Conservation (phyloP, 2,329 filamentous ascomycete species). For the Pseudogymnoascus verrucosus region DNA sequence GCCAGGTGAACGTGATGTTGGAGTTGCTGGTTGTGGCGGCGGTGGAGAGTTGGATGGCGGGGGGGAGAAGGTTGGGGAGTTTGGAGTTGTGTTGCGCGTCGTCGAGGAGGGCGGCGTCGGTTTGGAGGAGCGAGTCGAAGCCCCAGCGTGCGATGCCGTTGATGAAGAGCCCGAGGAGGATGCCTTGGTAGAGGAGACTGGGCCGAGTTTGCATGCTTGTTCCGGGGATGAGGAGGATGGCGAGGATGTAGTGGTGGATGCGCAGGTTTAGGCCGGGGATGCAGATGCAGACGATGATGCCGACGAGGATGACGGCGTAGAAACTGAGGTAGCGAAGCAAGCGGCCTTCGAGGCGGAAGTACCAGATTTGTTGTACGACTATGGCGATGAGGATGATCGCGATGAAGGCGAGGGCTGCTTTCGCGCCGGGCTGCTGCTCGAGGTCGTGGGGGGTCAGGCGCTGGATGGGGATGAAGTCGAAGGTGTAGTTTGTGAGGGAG, state of each 20-base stretch:
- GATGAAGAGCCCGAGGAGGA: conserved; percentile 84
- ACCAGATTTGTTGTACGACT: conserved; percentile 69
- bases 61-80: conserved; percentile 46
- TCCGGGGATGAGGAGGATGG: conserved; percentile 76
- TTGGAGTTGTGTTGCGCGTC: conserved; percentile 55
- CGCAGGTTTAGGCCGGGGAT: conserved; percentile 73
- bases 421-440: conserved; percentile 78
- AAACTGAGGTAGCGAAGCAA: conserved; percentile 70
- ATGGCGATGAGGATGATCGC: conserved; percentile 62
- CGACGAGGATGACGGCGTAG: conserved; percentile 59
- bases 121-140: conserved; percentile 83
- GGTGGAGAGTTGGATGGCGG: conserved; percentile 38
- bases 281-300: conserved; percentile 61
- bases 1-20: conserved; percentile 57
- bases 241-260: conserved; percentile 92
- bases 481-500: conserved; percentile 87
- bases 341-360: conserved; percentile 76
- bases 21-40: conserved; percentile 37
- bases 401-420: conserved; percentile 71
- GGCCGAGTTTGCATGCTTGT: conserved; percentile 84
- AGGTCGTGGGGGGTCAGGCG: conserved; percentile 88
- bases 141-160: conserved; percentile 93
- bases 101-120: conserved; percentile 62
- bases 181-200: conserved; percentile 77
- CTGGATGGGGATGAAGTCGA: conserved; percentile 87